These are phyloP conservation scores for Penicillium robsamsonii DNA, from an alignment of 495 filamentous ascomycete species.

Conservation along the genomic window DNA sequence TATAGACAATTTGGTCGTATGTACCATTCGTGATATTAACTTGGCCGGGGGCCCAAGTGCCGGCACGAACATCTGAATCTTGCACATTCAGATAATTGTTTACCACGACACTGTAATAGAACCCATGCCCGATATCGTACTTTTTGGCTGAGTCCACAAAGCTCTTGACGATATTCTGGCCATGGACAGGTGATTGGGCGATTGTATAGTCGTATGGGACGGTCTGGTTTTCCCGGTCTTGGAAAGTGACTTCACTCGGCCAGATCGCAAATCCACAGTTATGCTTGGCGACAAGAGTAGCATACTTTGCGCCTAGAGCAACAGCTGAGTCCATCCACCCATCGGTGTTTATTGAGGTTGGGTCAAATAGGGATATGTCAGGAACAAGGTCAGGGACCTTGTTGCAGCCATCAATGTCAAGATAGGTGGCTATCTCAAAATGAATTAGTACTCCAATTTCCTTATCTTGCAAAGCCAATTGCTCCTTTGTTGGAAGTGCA, in stretches of 20 bases:
- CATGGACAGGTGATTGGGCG: conserved; percentile 13
- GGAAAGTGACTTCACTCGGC: conserved; percentile 13
- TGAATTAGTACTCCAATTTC: conserved; percentile 16
- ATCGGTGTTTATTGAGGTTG: conserved; percentile 9
- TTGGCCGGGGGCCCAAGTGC: conserved; percentile 11
- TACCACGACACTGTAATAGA: conserved; percentile 12
- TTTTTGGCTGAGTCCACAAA: conserved; percentile 15
- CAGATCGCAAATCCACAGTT: conserved; percentile 14
- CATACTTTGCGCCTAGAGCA: conserved; percentile 14
- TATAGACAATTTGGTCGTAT: conserved; percentile 14
- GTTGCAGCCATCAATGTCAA: conserved; percentile 15
- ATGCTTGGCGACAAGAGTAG: conserved; percentile 13
- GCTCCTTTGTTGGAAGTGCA: conserved; percentile 14
- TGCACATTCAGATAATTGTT: conserved; percentile 18
- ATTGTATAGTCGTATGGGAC: conserved; percentile 14
- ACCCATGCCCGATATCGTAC: conserved; percentile 13
- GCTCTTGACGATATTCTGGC: conserved; percentile 11
- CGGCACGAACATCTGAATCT: conserved; percentile 8
- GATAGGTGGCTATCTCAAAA: conserved; percentile 11
- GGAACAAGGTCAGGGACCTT: conserved; percentile 12
- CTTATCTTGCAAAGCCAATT: conserved; percentile 14
- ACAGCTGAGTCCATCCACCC: conserved; percentile 12
- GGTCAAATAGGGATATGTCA: conserved; percentile 6
- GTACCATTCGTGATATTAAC: conserved; percentile 15
- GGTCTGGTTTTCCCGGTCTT: conserved; percentile 9